These are phyloP conservation scores for Aspergillus pseudotamarii DNA, from an alignment of 2,329 filamentous ascomycete species.

Conservation along the genomic window DNA sequence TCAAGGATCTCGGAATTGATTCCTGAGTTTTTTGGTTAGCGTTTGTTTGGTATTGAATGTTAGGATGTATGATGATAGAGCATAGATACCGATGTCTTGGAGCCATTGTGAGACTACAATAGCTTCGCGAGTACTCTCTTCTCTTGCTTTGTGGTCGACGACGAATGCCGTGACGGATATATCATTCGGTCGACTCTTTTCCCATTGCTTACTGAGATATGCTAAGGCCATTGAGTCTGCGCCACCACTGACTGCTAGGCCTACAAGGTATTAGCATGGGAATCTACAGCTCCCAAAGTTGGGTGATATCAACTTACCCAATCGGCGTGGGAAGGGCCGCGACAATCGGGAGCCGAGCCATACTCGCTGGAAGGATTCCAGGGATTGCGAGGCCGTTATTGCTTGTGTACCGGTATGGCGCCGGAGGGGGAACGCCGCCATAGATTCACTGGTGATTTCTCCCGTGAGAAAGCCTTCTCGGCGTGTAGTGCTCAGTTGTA, in stretches of 20 bases:
- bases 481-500: background rate
- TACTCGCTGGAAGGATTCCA: constrained; percentile 31
- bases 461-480: background rate
- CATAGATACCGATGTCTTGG: constrained; percentile 43
- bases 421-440: constrained; percentile 19
- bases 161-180: constrained; percentile 57
- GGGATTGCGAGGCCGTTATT: constrained; percentile 33
- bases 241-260: constrained; percentile 84
- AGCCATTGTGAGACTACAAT: constrained; percentile 52
- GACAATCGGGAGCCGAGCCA: constrained; percentile 28
- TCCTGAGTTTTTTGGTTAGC: constrained; percentile 24
- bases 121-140: constrained; percentile 59
- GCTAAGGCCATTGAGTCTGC: constrained; percentile 98
- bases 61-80: background rate
- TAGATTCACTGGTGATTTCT: constrained; percentile 5
- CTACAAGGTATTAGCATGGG: constrained; percentile 43
- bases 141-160: constrained; percentile 63
- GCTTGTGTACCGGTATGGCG: constrained; percentile 14
- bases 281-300: background rate
- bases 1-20: constrained; percentile 39
- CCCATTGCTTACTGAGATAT: constrained; percentile 63
- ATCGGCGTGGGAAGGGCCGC: constrained; percentile 25
- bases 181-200: constrained; percentile 31
- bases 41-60: background rate
- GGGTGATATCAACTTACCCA: constrained; percentile 27